Percentiles rank a stretch among this genome's conserved stretches.
Evolutionary conservation across 2,329 filamentous ascomycete species (phyloP).

Genomic region (Fusarium sambucinum): DNA sequence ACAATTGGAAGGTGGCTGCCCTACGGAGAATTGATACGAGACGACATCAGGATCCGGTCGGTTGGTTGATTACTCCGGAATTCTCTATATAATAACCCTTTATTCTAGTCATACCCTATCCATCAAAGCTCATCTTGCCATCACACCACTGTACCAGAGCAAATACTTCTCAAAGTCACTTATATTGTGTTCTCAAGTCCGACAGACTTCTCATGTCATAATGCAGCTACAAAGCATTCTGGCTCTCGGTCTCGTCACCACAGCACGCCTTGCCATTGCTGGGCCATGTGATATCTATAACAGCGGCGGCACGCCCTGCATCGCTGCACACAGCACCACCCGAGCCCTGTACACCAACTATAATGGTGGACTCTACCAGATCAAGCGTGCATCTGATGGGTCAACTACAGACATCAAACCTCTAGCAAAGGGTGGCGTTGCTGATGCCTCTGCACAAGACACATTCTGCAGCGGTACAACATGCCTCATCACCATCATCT

Average conservation of each 20-base stretch:
- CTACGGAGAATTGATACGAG: background rate
- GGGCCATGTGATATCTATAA: conserved; percentile 32
- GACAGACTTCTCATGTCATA: background rate
- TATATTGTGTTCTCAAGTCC: background rate
- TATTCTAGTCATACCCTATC: background rate
- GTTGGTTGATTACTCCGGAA: rapidly evolving
- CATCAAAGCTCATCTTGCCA: rapidly evolving
- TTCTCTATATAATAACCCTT: background rate
- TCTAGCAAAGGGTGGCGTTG: conserved; percentile 68
- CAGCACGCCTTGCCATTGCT: conserved; percentile 14
- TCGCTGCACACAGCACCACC: conserved; percentile 30
- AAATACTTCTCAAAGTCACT: background rate
- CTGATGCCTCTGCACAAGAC: conserved; percentile 71
- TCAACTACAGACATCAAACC: conserved; percentile 11
- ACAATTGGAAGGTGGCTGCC: conserved; percentile 3
- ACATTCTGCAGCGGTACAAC: conserved; percentile 70
- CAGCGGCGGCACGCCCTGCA: conserved; percentile 22
- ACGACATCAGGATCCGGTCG: background rate
- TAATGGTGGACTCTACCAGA: conserved; percentile 19
- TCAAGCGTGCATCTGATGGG: conserved; percentile 33
- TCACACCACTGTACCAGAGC: rapidly evolving
- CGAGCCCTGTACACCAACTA: conserved; percentile 9
- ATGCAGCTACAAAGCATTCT: conserved; percentile 24
- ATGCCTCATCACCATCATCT: conserved; percentile 73
- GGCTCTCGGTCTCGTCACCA: conserved; percentile 2